Evolutionary conservation across 352 stramenopile species (phyloP), one percentile per base, ranked within the genome.

Genomic region (Phytophthora constricta): DNA sequence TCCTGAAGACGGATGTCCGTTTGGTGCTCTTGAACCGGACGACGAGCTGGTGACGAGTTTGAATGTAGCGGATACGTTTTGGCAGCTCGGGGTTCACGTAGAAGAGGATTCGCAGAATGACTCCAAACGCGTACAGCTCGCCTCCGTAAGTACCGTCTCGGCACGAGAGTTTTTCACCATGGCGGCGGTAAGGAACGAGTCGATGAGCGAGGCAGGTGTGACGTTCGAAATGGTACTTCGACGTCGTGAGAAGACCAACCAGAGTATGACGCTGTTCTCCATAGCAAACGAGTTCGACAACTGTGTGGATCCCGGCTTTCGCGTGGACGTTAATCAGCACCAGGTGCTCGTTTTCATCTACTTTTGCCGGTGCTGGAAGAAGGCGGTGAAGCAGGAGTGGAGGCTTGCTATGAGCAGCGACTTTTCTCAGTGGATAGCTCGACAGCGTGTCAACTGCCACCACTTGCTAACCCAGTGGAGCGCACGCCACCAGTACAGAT

Each of bases 141-240:
- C 72, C 17, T 91, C 84, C 2, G 77, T 65, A 4, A 74, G 81
- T 20, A 68, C 85, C 9, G 68, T 84, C 10, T 73, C 72, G 3
- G 80, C 81, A 1, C 72, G 74, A n/a, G 68, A 87, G 1, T 88
- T 91, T 23, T 91, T 82, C 54, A 67, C 56, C 1, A 62, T 49
- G 48, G 74, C 78, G 22, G 72, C 69, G 37, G 66, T 75, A 26
- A 42, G 37, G 23, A 73, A 66, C 26, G 43, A 54, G 13, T 62
- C 41, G 1, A n/a, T 42, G 8, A 28, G 5, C 19, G 33, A 9
- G 4, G 43, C 54, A 20, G 82, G 87, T 4, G 68, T 91, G 39
- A 90, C 79, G 10, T 92, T 95, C 48, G 87, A 95, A 53, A 75
- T 93, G 57, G 76, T 84, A 4, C 62, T 92, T 9, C 79, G 87